Percentiles rank a stretch among this genome's conserved stretches.
These are phyloP conservation scores for Akanthomyces lecanii DNA, from an alignment of 2,329 filamentous ascomycete genomes.

Conservation along the genomic window DNA sequence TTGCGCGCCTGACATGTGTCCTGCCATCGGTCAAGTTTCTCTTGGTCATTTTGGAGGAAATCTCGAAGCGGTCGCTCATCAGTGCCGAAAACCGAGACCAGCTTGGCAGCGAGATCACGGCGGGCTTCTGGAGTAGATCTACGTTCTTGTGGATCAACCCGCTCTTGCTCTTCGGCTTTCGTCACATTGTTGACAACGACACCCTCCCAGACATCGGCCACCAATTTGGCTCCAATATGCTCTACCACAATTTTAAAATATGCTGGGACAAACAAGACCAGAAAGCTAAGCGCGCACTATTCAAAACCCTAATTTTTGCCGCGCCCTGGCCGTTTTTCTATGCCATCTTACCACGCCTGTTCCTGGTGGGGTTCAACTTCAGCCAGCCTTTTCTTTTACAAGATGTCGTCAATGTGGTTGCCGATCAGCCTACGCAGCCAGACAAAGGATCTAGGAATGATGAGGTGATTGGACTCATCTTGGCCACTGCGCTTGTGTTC, in stretches of 20 bases:
- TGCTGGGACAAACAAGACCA: not conserved
- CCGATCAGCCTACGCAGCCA: not conserved
- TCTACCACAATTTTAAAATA: not conserved
- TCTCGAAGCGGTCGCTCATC: conserved; percentile 23
- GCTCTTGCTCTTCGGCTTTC: conserved; percentile 2
- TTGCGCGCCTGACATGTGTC: conserved; percentile 27
- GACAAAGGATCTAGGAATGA: not conserved
- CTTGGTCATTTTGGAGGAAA: conserved; percentile 30
- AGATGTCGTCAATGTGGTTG: not conserved
- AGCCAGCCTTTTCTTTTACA: conserved; percentile 4
- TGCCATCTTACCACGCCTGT: not conserved
- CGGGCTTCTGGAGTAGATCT: conserved; percentile 21
- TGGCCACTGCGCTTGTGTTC: not conserved
- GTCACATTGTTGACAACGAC: not conserved
- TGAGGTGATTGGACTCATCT: not conserved
- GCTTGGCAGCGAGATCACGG: conserved; percentile 20
- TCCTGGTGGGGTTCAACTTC: not conserved
- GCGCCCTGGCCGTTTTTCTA: not conserved
- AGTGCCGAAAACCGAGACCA: not conserved
- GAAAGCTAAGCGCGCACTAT: not conserved
- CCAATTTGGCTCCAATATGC: not conserved
- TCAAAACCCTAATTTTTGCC: not conserved
- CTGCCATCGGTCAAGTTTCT: conserved; percentile 26
- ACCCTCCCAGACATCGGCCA: conserved; percentile 1
- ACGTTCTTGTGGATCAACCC: conserved; percentile 10